A percentile compares a stretch with the other conserved stretches of the same genome.
phyloP scores from a whole-genome alignment of 495 filamentous ascomycete genomes.

The Podospora fimiseda region DNA sequence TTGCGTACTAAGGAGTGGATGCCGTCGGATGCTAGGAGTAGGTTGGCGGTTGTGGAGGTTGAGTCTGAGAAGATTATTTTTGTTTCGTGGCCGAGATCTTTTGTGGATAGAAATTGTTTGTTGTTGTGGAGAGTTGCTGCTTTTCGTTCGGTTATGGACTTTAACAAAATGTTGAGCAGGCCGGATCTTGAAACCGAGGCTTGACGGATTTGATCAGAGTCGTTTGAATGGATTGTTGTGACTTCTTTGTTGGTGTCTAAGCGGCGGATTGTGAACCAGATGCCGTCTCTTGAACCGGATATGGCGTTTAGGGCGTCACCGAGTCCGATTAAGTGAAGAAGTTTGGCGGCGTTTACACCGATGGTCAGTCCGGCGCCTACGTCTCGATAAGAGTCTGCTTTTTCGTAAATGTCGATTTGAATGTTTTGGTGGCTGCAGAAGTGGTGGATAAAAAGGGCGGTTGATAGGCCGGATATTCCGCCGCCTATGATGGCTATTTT shows the following conservation, averaged over 20 bases:
- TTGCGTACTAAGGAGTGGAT: conserved; percentile 44
- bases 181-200: conserved; percentile 26
- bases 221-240: conserved; percentile 24
- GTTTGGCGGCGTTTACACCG: conserved; percentile 46
- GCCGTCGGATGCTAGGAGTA: conserved; percentile 53
- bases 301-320: conserved; percentile 22
- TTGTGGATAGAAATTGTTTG: conserved; percentile 11
- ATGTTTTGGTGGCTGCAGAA: conserved; percentile 16
- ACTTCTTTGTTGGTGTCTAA: conserved; percentile 29
- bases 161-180: conserved; percentile 23
- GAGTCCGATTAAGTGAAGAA: conserved; percentile 18
- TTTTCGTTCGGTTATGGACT: conserved; percentile 17
- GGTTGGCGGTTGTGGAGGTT: conserved; percentile 18
- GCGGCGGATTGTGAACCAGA: conserved; percentile 31
- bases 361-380: conserved; percentile 37
- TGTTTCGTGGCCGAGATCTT: conserved; percentile 9
- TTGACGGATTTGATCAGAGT: conserved; percentile 16
- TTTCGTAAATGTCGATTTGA: conserved; percentile 24
- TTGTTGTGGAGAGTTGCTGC: conserved; percentile 28
- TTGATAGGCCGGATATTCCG: conserved; percentile 27
- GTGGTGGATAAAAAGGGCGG: conserved; percentile 29
- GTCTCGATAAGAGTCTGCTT: conserved; percentile 24
- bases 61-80: conserved; percentile 27
- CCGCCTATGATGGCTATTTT: conserved; percentile 29
- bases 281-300: conserved; percentile 25